Conservation (phyloP, 1,284 basidiomycete genomes). For the Phylloboletellus chloephorus region DNA sequence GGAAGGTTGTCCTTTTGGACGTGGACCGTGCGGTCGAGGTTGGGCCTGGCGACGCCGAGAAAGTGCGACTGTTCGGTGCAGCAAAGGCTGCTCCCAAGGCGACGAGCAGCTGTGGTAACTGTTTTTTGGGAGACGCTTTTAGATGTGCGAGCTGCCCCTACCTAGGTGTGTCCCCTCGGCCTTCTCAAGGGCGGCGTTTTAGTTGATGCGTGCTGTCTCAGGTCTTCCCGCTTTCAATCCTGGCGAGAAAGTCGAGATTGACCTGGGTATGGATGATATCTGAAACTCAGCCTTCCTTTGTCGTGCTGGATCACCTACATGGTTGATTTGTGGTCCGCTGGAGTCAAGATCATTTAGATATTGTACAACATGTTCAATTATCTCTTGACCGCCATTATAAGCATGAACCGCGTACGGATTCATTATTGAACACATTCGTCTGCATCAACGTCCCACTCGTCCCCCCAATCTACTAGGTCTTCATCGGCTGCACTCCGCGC, state of each 20-base stretch:
- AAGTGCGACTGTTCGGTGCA: slow-evolving; percentile 55
- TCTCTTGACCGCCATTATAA: background rate
- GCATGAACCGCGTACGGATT: background rate
- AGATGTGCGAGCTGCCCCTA: slow-evolving; percentile 95
- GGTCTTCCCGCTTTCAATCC: slow-evolving; percentile 98
- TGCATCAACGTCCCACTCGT: slow-evolving; percentile 40
- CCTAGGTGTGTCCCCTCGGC: slow-evolving; percentile 59
- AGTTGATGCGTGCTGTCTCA: slow-evolving; percentile 23
- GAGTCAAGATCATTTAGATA: slow-evolving; percentile 3
- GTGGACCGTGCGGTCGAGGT: slow-evolving; percentile 56
- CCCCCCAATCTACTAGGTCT: slow-evolving; percentile 60
- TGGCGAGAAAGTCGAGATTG: slow-evolving; percentile 93
- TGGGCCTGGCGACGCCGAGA: slow-evolving; percentile 54
- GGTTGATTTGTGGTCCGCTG: background rate
- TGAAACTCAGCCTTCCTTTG: slow-evolving; percentile 30
- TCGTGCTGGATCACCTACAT: slow-evolving; percentile 1
- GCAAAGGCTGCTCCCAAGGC: slow-evolving; percentile 72
- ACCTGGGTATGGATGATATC: slow-evolving; percentile 83
- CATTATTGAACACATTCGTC: slow-evolving; percentile 7
- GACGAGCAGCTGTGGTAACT: slow-evolving; percentile 96
- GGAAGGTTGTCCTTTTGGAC: slow-evolving; percentile 66
- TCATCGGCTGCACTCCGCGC: slow-evolving; percentile 40
- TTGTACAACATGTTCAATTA: slow-evolving; percentile 3
- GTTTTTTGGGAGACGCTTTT: slow-evolving; percentile 97
- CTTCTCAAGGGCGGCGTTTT: slow-evolving; percentile 6